phyloP scores from a whole-genome alignment of 768 basidiomycete genomes.

The Inosperma sp. region DNA sequence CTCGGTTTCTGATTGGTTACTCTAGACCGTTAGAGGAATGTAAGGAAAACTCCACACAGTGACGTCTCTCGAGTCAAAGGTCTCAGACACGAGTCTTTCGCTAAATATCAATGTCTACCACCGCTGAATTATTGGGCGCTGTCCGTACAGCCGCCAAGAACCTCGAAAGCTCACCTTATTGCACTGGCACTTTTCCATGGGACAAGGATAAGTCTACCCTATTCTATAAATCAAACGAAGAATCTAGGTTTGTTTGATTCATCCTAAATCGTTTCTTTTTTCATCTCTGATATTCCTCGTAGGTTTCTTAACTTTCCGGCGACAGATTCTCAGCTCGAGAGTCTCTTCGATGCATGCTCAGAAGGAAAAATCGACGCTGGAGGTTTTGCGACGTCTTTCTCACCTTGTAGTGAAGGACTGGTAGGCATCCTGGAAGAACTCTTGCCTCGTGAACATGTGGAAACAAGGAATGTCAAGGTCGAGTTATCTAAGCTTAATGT shows the following conservation, averaged over 20 bases:
- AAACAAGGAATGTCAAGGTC: not conserved
- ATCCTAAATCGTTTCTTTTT: not conserved
- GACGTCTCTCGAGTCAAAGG: no score
- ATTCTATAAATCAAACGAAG: not conserved
- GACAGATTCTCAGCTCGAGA: not conserved
- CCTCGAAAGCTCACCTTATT: not conserved
- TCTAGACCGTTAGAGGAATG: no score
- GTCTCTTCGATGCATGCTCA: not conserved
- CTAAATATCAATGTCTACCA: conserved; percentile 1
- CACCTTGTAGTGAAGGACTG: not conserved
- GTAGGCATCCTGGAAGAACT: not conserved
- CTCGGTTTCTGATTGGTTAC: no score
- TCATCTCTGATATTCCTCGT: not conserved
- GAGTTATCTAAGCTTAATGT: conserved; percentile 43
- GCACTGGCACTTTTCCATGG: not conserved
- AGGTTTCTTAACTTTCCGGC: conserved; percentile 1
- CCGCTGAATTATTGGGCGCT: not conserved
- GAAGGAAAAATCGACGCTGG: not conserved
- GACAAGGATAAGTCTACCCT: not conserved
- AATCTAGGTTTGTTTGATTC: not conserved
- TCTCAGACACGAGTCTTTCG: no score
- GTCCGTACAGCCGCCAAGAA: not conserved
- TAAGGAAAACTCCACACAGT: no score
- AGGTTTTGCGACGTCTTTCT: not conserved
- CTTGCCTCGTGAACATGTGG: not conserved